phyloP scores from a whole-genome alignment of 495 filamentous ascomycete genomes.

The Talaromyces wortmannii region DNA sequence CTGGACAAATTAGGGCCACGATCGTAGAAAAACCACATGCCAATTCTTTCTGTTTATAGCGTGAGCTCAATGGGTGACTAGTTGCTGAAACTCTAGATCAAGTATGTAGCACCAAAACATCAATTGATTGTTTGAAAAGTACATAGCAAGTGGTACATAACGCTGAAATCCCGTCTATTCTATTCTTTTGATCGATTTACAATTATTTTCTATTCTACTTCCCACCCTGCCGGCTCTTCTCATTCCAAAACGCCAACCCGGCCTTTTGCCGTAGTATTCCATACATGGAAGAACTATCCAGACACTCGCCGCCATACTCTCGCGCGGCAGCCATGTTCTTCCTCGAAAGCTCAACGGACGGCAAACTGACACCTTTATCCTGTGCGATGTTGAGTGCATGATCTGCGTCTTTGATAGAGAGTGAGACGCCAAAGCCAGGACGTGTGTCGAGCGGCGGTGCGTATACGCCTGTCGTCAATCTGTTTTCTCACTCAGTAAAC shows the following conservation, averaged over 20 bases:
- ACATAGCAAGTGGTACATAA: not conserved
- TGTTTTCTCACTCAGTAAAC: slow-evolving; percentile 3
- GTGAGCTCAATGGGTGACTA: not conserved
- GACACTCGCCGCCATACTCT: slow-evolving; percentile 32
- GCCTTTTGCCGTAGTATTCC: slow-evolving; percentile 34
- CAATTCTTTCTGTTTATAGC: slow-evolving; percentile 2
- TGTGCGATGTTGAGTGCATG: slow-evolving; percentile 31
- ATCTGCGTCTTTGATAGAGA: slow-evolving; percentile 41
- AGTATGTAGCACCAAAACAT: not conserved
- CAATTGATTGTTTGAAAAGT: not conserved
- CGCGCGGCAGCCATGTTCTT: slow-evolving; percentile 35
- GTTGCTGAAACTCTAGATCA: not conserved
- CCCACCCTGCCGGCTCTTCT: slow-evolving; percentile 31
- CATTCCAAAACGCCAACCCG: slow-evolving; percentile 38
- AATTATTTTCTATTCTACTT: not conserved
- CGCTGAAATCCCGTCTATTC: not conserved
- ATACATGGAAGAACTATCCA: slow-evolving; percentile 41
- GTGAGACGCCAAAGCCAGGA: slow-evolving; percentile 37
- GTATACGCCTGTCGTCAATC: slow-evolving; percentile 36
- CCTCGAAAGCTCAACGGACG: slow-evolving; percentile 27
- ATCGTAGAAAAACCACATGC: slow-evolving; percentile 17
- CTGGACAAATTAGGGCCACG: slow-evolving; percentile 89
- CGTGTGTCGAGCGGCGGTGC: slow-evolving; percentile 33
- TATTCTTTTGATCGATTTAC: not conserved
- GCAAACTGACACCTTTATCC: slow-evolving; percentile 26